Evolutionary conservation across 139 green algal genomes (phyloP).

Genomic region (Chlorella ohadii): DNA sequence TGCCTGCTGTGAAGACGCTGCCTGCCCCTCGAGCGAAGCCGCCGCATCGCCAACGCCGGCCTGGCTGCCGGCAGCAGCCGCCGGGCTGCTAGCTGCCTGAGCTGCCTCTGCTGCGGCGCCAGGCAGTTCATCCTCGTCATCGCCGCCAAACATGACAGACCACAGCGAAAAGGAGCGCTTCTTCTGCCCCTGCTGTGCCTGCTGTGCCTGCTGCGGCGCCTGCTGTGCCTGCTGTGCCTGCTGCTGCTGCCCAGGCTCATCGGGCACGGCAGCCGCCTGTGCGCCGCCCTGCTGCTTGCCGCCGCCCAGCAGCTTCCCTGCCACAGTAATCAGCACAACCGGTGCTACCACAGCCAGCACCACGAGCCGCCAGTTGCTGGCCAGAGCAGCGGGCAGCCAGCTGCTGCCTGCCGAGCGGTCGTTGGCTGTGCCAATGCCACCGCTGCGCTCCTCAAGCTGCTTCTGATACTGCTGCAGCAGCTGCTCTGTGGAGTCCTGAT

Average conservation of each 20-base stretch:
- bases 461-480: slow-evolving; percentile 30
- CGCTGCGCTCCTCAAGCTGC: background rate
- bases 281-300: background rate
- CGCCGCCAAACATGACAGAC: no score
- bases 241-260: background rate
- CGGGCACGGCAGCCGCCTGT: background rate
- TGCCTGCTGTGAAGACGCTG: background rate
- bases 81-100: no score
- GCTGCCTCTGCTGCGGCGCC: no score
- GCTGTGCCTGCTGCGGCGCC: background rate
- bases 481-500: background rate
- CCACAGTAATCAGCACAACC: background rate
- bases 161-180: no score
- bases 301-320: background rate
- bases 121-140: no score
- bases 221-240: background rate
- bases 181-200: background rate
- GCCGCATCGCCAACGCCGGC: no score
- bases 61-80: no score
- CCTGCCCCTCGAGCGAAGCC: background rate
- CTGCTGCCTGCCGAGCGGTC: background rate
- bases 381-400: slow-evolving; percentile 1
- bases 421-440: background rate
- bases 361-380: background rate
- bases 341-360: background rate